phyloP scores from a whole-genome alignment of 2,329 filamentous ascomycete genomes.

The Neonectria faginata region DNA sequence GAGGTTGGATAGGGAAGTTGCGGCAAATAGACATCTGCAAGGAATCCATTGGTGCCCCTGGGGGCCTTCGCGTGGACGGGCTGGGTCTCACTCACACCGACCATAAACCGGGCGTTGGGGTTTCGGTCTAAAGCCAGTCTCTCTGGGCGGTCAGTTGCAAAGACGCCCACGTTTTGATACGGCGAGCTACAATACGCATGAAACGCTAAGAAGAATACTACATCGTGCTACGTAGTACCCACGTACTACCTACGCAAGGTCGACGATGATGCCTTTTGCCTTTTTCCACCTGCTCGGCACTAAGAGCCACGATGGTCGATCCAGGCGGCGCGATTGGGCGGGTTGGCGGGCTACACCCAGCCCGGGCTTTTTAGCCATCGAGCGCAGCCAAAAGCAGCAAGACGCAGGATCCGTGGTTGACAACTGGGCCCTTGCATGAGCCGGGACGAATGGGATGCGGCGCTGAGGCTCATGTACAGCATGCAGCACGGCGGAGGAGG shows the following conservation, averaged over 20 bases:
- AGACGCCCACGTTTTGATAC: not conserved
- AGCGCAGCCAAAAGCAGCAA: constrained; percentile 22
- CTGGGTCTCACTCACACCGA: constrained; percentile 1
- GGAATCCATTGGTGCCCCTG: constrained; percentile 21
- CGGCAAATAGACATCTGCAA: constrained; percentile 13
- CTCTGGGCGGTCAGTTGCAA: not conserved
- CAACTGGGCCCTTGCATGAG: constrained; percentile 35
- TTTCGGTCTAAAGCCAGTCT: not conserved
- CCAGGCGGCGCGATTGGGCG: constrained; percentile 13
- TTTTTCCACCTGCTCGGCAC: not conserved
- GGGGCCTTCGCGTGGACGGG: constrained; percentile 6
- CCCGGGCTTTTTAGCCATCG: constrained; percentile 1
- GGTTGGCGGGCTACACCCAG: not conserved
- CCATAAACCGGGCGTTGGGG: constrained; percentile 20
- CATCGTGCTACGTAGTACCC: not conserved
- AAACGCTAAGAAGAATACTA: not conserved
- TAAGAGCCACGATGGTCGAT: constrained; percentile 15
- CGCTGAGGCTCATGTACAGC: constrained; percentile 36
- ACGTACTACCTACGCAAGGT: not conserved
- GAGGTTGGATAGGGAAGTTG: constrained; percentile 31
- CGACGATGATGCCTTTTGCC: constrained; percentile 9
- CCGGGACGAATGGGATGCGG: constrained; percentile 33
- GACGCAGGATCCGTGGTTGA: constrained; percentile 20
- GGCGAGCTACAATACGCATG: not conserved
- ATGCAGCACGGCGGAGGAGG: constrained; percentile 15